These are phyloP conservation scores for Penicillium dipodomyicola DNA, from an alignment of 495 filamentous ascomycete species.

Conservation along the genomic window DNA sequence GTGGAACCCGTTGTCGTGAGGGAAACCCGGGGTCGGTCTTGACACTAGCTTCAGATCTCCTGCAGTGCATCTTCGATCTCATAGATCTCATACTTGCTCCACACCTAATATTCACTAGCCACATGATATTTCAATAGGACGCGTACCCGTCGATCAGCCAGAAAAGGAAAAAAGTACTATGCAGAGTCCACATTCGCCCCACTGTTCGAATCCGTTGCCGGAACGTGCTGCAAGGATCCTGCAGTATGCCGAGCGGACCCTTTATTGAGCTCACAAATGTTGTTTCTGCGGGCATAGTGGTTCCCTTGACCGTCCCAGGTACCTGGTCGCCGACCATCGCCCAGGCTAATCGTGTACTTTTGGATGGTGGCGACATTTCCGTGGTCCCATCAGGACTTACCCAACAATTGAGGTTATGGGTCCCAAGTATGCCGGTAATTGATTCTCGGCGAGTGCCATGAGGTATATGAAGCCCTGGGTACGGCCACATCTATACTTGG, in stretches of 20 bases:
- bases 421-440: constrained; percentile 7
- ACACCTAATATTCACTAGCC: neutral
- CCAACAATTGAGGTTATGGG: constrained; percentile 13
- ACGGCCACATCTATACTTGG: constrained; percentile 1
- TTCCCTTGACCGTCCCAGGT: constrained; percentile 19
- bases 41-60: constrained; percentile 26
- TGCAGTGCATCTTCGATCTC: constrained; percentile 22
- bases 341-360: constrained; percentile 21
- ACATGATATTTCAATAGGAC: neutral
- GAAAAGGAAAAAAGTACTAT: neutral
- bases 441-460: constrained; percentile 14
- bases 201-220: constrained; percentile 15
- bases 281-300: constrained; percentile 5
- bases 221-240: constrained; percentile 34
- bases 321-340: constrained; percentile 20
- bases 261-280: constrained; percentile 16
- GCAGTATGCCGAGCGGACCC: constrained; percentile 13
- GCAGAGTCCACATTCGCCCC: constrained; percentile 5
- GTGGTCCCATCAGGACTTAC: constrained; percentile 6
- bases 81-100: constrained; percentile 20
- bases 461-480: constrained; percentile 27
- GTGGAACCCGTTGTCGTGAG: constrained; percentile 14
- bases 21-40: constrained; percentile 18
- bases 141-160: constrained; percentile 12
- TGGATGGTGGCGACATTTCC: constrained; percentile 24